Evolutionary conservation across 768 basidiomycete species (phyloP).

Genomic region (Termitomyces sp.): DNA sequence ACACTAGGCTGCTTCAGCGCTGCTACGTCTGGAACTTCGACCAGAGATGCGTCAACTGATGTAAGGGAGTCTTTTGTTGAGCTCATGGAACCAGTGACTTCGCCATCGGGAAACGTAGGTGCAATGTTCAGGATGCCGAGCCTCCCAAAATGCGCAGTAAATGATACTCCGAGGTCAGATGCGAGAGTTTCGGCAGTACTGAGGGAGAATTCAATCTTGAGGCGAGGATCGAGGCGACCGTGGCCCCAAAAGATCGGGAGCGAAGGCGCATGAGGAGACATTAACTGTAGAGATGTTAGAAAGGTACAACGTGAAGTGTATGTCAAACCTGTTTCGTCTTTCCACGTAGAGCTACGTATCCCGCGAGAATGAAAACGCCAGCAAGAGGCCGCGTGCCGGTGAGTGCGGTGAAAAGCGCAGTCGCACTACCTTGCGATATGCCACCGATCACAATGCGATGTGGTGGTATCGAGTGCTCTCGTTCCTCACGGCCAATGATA

Average conservation of each 20-base stretch:
- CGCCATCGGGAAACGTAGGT: not conserved
- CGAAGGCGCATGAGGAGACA: not conserved
- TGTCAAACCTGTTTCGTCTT: conserved; percentile 47
- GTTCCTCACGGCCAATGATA: conserved; percentile 56
- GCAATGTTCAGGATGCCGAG: not conserved
- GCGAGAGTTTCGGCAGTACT: conserved; percentile 46
- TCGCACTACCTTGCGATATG: conserved; percentile 66
- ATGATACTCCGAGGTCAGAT: conserved; percentile 39
- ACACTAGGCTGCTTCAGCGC: conserved; percentile 11
- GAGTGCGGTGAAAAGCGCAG: conserved; percentile 54
- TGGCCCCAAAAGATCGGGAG: conserved; percentile 75
- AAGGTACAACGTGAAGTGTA: not conserved
- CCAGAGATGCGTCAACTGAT: not conserved
- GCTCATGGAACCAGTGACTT: conserved; percentile 8
- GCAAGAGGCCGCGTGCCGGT: conserved; percentile 47
- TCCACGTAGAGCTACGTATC: conserved; percentile 55
- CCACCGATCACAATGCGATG: conserved; percentile 70
- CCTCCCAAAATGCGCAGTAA: conserved; percentile 7
- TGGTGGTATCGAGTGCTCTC: conserved; percentile 48
- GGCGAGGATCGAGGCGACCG: conserved; percentile 57
- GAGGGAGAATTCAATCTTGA: conserved; percentile 46
- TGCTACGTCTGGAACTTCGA: not conserved
- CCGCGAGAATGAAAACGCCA: conserved; percentile 57
- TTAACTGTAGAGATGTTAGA: not conserved
- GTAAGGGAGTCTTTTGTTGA: conserved; percentile 1